Evolutionary conservation across 169 alveolate genomes (phyloP).

Genomic region (Plasmodium coatneyi): DNA sequence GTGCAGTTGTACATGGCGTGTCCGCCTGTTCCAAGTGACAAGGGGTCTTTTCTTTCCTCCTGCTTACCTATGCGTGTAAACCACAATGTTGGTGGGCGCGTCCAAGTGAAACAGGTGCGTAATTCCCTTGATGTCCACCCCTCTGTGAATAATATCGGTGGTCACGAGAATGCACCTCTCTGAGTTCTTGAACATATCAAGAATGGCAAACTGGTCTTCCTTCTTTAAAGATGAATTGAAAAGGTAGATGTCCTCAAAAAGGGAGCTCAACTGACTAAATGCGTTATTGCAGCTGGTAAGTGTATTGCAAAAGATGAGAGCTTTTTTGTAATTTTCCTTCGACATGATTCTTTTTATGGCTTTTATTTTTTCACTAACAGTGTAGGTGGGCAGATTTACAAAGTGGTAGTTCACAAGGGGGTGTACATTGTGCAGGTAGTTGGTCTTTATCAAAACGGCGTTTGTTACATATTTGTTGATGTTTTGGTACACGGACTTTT

Average conservation of each 20-base stretch:
- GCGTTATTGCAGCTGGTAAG: slow-evolving; percentile 33
- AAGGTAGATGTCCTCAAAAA: slow-evolving; percentile 44
- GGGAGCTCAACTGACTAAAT: slow-evolving; percentile 41
- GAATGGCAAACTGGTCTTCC: slow-evolving; percentile 68
- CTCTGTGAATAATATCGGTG: slow-evolving; percentile 96
- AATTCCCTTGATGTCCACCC: slow-evolving; percentile 94
- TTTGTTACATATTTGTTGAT: slow-evolving; percentile 36
- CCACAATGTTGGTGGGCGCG: slow-evolving; percentile 90
- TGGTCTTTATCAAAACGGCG: slow-evolving; percentile 37
- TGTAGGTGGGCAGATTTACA: slow-evolving; percentile 15
- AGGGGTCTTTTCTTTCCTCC: not conserved
- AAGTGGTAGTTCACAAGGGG: slow-evolving; percentile 65
- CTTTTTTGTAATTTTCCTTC: slow-evolving; percentile 43
- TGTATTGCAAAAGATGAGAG: slow-evolving; percentile 62
- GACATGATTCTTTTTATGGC: slow-evolving; percentile 33
- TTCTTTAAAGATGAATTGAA: slow-evolving; percentile 61
- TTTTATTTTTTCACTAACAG: slow-evolving; percentile 17
- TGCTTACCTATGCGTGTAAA: slow-evolving; percentile 85
- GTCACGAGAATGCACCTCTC: slow-evolving; percentile 91
- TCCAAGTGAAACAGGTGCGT: slow-evolving; percentile 94
- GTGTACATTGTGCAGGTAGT: slow-evolving; percentile 40
- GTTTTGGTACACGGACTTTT: slow-evolving; percentile 31
- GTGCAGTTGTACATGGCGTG: not conserved
- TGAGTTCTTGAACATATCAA: slow-evolving; percentile 90
- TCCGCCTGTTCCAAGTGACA: not conserved